Conservation (phyloP, 345 rosid genomes). For the Leavenworthia alabamica region DNA sequence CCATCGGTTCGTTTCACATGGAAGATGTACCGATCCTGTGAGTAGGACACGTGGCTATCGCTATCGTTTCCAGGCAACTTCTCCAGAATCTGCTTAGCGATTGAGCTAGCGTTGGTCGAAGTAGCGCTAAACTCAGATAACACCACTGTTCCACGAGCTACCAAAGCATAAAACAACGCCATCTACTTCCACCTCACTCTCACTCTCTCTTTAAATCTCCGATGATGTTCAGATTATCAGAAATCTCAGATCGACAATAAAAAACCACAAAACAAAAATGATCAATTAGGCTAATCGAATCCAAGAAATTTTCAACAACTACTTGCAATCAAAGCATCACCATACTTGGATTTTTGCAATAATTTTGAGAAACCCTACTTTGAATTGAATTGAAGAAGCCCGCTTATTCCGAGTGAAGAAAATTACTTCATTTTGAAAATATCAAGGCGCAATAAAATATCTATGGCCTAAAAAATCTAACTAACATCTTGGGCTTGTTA, state of each 20-base stretch:
- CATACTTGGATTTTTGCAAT: not conserved
- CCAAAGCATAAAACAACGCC: conserved; percentile 84
- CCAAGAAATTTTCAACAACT: not conserved
- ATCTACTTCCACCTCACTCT: conserved; percentile 30
- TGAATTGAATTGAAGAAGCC: not conserved
- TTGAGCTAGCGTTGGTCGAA: conserved; percentile 73
- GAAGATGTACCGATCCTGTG: conserved; percentile 86
- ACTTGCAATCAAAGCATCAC: not conserved
- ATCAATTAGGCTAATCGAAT: not conserved
- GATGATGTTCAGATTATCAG: not conserved
- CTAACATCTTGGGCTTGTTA: not conserved
- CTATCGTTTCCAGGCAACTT: conserved; percentile 58
- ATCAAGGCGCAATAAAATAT: conserved; percentile 2
- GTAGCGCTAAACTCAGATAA: conserved; percentile 81
- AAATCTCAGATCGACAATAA: conserved; percentile 3
- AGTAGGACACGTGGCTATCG: conserved; percentile 73
- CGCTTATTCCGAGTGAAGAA: conserved; percentile 10
- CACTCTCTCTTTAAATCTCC: not conserved
- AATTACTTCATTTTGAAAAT: not conserved
- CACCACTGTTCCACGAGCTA: conserved; percentile 81
- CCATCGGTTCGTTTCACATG: conserved; percentile 93
- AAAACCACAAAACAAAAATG: not conserved
- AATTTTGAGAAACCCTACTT: not conserved
- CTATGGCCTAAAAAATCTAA: not conserved
- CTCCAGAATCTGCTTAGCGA: conserved; percentile 77